phyloP scores from a whole-genome alignment of 2,329 filamentous ascomycete genomes.

The Botrytis paeoniae region DNA sequence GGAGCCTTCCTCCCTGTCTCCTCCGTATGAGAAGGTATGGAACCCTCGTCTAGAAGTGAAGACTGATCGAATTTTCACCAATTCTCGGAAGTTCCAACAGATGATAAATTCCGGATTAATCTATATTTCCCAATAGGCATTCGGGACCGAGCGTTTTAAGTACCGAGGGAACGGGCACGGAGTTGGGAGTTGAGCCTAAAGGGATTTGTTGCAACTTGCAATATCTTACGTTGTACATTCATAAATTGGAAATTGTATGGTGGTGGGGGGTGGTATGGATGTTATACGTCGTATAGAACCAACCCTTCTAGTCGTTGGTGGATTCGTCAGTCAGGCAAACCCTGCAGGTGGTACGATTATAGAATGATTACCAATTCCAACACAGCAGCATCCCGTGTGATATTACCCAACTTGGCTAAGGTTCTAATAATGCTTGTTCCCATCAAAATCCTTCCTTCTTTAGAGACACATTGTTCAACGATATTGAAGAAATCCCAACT shows the following conservation, averaged over 20 bases:
- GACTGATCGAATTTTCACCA: neutral
- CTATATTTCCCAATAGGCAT: neutral
- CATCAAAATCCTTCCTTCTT: neutral
- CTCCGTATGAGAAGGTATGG: neutral
- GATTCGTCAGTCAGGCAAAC: constrained; percentile 3
- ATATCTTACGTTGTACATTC: neutral
- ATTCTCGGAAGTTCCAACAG: neutral
- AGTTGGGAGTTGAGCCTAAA: neutral
- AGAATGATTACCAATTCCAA: neutral
- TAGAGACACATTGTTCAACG: neutral
- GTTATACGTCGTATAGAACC: constrained; percentile 6
- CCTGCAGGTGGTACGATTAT: constrained; percentile 2
- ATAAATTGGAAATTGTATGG: neutral
- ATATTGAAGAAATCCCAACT: neutral
- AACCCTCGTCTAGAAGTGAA: neutral
- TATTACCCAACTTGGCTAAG: neutral
- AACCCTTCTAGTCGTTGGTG: constrained; percentile 6
- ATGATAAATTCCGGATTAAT: neutral
- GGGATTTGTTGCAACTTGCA: neutral
- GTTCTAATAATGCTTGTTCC: neutral
- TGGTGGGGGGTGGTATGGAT: neutral
- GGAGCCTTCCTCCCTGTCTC: neutral
- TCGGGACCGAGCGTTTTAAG: constrained; percentile 14
- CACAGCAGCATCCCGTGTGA: neutral
- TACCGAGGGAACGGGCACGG: constrained; percentile 1